Conservation (phyloP, 345 rosid genomes). For the Eutrema heterophyllum region DNA sequence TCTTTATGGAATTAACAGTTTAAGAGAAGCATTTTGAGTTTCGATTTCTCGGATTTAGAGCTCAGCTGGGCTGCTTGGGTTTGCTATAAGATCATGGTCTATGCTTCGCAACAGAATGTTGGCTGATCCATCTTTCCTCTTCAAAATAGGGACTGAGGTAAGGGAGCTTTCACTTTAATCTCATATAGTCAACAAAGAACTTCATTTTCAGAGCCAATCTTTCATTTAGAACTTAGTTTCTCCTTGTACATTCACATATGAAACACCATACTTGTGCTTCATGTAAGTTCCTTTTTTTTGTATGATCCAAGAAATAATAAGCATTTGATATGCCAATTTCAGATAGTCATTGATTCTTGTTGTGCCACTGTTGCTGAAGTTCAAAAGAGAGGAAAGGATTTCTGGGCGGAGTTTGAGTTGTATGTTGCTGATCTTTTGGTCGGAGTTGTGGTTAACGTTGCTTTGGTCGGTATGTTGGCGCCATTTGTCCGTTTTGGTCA, state of each 20-base stretch:
- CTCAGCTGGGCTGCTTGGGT: slow-evolving; percentile 61
- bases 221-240: background rate
- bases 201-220: background rate
- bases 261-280: background rate
- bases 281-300: background rate
- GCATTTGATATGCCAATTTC: slow-evolving; percentile 22
- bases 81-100: slow-evolving; percentile 56
- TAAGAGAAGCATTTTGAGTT: background rate
- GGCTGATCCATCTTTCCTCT: slow-evolving; percentile 95
- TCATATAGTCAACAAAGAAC: background rate
- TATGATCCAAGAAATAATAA: too few relatives aligned
- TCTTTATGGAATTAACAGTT: background rate
- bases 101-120: slow-evolving; percentile 87
- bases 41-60: slow-evolving; percentile 37
- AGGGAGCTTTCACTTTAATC: background rate
- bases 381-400: slow-evolving; percentile 85
- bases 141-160: slow-evolving; percentile 91
- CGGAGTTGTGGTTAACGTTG: slow-evolving; percentile 76
- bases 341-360: slow-evolving; percentile 88
- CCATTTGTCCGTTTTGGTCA: slow-evolving; percentile 86
- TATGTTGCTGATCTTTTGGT: slow-evolving; percentile 89
- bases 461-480: slow-evolving; percentile 92
- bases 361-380: slow-evolving; percentile 96
- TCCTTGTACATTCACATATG: background rate
- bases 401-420: slow-evolving; percentile 92